phyloP scores from a whole-genome alignment of 768 basidiomycete genomes.

The Russula sp. region DNA sequence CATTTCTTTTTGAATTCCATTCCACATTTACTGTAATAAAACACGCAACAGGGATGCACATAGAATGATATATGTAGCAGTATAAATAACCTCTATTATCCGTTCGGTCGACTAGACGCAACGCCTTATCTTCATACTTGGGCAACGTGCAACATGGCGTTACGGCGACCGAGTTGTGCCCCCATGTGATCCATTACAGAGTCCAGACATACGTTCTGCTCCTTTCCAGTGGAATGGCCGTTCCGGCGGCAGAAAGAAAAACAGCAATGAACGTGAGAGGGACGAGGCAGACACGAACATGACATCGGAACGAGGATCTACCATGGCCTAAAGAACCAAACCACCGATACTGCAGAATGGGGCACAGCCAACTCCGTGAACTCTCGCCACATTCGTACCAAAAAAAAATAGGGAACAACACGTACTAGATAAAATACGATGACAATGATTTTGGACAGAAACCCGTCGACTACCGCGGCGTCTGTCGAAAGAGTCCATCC shows the following conservation, averaged over 20 bases:
- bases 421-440: conserved; percentile 59
- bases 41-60: too few relatives aligned
- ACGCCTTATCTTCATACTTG: conserved; percentile 40
- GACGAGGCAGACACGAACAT: conserved; percentile 56
- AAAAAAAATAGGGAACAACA: conserved; percentile 12
- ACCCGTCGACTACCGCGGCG: conserved; percentile 36
- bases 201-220: conserved; percentile 38
- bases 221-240: conserved; percentile 13
- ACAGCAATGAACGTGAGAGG: conserved; percentile 44
- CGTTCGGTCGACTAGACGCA: conserved; percentile 36
- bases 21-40: too few relatives aligned
- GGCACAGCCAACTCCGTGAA: neutral
- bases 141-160: conserved; percentile 45
- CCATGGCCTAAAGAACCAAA: conserved; percentile 62
- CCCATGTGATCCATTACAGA: conserved; percentile 53
- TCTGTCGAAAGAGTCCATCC: conserved; percentile 58
- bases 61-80: too few relatives aligned
- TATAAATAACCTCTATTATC: neutral
- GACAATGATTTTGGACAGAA: conserved; percentile 43
- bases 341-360: conserved; percentile 48
- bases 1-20: too few relatives aligned
- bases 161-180: conserved; percentile 44
- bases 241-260: conserved; percentile 17
- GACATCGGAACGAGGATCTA: conserved; percentile 53
- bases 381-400: neutral